Evolutionary conservation across 2,329 filamentous ascomycete species (phyloP).

Genomic region (Penicillium sp.): DNA sequence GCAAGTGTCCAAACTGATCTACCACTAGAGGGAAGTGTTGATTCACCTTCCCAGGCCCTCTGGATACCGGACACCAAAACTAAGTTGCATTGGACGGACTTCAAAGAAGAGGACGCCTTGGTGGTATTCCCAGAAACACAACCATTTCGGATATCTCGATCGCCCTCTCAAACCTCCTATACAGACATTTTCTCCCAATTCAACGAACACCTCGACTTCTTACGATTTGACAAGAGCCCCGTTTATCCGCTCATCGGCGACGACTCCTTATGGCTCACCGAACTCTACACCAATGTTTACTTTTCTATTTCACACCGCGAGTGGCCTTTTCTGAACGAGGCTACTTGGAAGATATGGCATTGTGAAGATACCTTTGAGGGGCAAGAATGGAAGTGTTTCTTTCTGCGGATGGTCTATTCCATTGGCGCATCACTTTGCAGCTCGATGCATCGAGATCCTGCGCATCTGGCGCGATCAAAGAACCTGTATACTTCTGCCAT

Average conservation of each 20-base stretch:
- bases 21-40: background rate
- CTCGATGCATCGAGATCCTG: conserved; percentile 19
- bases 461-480: conserved; percentile 21
- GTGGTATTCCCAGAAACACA: conserved; percentile 6
- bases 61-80: conserved; percentile 1
- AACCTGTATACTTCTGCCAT: conserved; percentile 25
- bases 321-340: conserved; percentile 28
- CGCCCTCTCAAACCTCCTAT: conserved; percentile 4
- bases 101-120: conserved; percentile 1
- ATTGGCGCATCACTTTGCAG: conserved; percentile 27
- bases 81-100: background rate
- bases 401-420: conserved; percentile 28
- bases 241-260: conserved; percentile 8
- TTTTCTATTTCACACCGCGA: conserved; percentile 27
- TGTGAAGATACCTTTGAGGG: conserved; percentile 10
- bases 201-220: conserved; percentile 14
- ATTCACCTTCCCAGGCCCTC: background rate
- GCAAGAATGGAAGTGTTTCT: conserved; percentile 25
- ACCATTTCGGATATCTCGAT: background rate
- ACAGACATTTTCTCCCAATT: conserved; percentile 9
- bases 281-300: conserved; percentile 27
- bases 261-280: conserved; percentile 20
- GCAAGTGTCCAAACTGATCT: conserved; percentile 25
- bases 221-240: conserved; percentile 12
- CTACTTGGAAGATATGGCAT: conserved; percentile 24